phyloP scores from a whole-genome alignment of 495 filamentous ascomycete species.

The Parachaetomium inaequale region DNA sequence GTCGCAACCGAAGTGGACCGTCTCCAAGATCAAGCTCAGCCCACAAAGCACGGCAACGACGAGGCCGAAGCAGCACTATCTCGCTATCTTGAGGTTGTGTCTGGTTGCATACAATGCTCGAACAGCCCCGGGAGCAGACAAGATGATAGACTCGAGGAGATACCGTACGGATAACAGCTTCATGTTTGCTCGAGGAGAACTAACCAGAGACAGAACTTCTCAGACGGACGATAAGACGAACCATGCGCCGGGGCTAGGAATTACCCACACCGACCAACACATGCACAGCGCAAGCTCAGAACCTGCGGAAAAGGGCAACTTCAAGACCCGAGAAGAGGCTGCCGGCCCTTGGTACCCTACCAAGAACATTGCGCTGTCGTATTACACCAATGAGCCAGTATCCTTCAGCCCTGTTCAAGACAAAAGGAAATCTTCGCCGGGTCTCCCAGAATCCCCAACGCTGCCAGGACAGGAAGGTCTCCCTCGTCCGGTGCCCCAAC shows the following conservation, averaged over 20 bases:
- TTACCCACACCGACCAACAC: too few species aligned
- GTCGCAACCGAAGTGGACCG: slow-evolving; percentile 20
- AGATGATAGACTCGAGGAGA: not conserved
- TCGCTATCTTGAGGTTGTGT: slow-evolving; percentile 20
- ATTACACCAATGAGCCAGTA: not conserved
- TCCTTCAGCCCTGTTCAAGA: not conserved
- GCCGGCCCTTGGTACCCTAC: not conserved
- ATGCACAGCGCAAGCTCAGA: too few species aligned
- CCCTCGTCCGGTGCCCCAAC: not conserved
- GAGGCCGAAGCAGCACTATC: slow-evolving; percentile 7
- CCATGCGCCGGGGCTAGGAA: too few species aligned
- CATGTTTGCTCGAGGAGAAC: too few species aligned
- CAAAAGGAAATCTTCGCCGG: not conserved
- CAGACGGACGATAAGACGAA: too few species aligned
- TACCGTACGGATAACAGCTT: not conserved
- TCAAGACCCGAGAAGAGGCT: not conserved
- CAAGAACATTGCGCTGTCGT: not conserved
- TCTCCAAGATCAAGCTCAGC: slow-evolving; percentile 1
- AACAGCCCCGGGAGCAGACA: not conserved
- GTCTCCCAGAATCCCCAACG: slow-evolving; percentile 13
- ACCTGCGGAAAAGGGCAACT: too few species aligned
- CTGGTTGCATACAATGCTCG: not conserved
- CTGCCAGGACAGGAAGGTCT: not conserved
- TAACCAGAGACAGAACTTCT: too few species aligned
- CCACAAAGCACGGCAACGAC: not conserved